Evolutionary conservation across 768 basidiomycete species (phyloP).

Genomic region (Psilocybe cyanescens): DNA sequence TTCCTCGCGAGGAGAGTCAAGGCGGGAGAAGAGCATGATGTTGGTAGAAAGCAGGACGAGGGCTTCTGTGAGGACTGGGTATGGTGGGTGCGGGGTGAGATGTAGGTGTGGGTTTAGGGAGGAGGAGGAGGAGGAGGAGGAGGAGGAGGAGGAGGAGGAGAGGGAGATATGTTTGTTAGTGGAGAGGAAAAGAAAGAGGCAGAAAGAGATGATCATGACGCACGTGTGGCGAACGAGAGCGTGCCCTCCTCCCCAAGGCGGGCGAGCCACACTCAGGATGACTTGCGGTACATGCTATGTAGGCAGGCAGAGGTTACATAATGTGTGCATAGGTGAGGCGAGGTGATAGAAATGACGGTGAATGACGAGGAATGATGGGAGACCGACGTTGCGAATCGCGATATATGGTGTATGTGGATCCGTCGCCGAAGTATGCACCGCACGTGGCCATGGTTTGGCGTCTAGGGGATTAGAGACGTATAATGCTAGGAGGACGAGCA

Average conservation of each 20-base stretch:
- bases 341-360: too few relatives aligned
- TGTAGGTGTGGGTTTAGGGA: constrained; percentile 31
- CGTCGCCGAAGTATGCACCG: constrained; percentile 72
- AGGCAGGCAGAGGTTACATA: not conserved
- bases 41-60: constrained; percentile 77
- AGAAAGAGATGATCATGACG: constrained; percentile 28
- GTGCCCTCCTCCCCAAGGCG: constrained; percentile 78
- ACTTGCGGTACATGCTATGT: constrained; percentile 50
- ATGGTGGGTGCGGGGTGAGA: not conserved
- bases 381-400: constrained; percentile 43
- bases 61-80: constrained; percentile 67
- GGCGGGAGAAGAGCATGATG: constrained; percentile 67
- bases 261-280: constrained; percentile 67
- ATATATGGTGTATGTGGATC: constrained; percentile 72
- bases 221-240: constrained; percentile 63
- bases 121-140: not conserved
- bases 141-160: too few relatives aligned
- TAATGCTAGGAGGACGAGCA: constrained; percentile 52
- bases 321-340: too few relatives aligned
- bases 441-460: constrained; percentile 58
- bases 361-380: not conserved
- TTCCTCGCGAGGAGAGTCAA: constrained; percentile 71
- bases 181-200: too few relatives aligned
- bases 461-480: not conserved
- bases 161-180: too few relatives aligned